Evolutionary conservation across 2,329 filamentous ascomycete genomes (phyloP).

Genomic region (Ophiostoma populinum): DNA sequence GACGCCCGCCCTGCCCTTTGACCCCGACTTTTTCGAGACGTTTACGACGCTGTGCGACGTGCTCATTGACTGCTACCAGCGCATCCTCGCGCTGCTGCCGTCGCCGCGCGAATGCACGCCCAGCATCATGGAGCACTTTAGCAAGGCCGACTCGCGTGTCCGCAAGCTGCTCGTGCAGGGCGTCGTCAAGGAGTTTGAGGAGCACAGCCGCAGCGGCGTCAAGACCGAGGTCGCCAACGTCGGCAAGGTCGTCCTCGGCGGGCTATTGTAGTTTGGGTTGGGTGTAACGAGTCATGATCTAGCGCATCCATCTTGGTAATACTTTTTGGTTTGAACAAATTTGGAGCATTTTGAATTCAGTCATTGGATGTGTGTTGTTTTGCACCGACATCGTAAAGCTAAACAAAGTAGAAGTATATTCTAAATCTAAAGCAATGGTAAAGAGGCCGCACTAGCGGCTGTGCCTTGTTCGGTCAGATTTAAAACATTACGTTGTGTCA

Average conservation of each 20-base stretch:
- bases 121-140: constrained; percentile 65
- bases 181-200: constrained; percentile 85
- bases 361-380: no score
- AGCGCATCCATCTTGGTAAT: no score
- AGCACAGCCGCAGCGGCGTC: constrained; percentile 56
- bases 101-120: constrained; percentile 55
- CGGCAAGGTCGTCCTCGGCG: constrained; percentile 76
- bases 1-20: constrained; percentile 85
- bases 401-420: no score
- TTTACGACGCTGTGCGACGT: constrained; percentile 93
- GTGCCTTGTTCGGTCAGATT: constrained; percentile 24
- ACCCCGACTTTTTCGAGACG: constrained; percentile 92
- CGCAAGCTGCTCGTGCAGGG: constrained; percentile 79
- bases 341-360: no score
- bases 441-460: no score
- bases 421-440: no score
- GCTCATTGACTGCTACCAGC: constrained; percentile 78
- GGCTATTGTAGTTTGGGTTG: constrained; percentile 41
- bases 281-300: not conserved
- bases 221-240: constrained; percentile 70
- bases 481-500: constrained; percentile 24
- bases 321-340: no score
- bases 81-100: constrained; percentile 58
- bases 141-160: constrained; percentile 72
- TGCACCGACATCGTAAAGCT: no score